Base-by-base conservation (phyloP, 352 stramenopile genomes). In the Pythium aquatile region DNA sequence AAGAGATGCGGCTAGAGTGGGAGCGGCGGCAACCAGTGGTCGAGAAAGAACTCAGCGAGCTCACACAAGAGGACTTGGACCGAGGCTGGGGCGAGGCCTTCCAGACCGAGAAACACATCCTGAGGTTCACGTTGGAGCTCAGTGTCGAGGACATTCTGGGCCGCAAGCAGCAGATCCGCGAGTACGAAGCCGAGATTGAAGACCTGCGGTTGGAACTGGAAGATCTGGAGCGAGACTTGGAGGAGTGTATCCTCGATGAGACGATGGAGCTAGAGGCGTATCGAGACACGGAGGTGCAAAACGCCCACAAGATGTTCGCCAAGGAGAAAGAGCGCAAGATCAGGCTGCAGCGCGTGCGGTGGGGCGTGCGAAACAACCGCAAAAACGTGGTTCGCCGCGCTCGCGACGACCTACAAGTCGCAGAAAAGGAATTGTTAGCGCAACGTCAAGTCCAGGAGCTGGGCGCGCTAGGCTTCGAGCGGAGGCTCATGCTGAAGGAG, bases 81-180 rank as follows among this genome's bases (percentile, higher is more conserved):
- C 75, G 80, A n/a, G 85, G 85, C 26, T 94, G 83, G 83, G 79
- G 77, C 2, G 81, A 92, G 62, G 85, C 85, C 20, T 94, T 92
- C 53, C 61, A 88, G 58, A 92, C 81, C 3, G 85, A 94, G 49
- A 88, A 89, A 42, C 79, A 91, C 39, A 64, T 92, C 2, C 54
- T 93, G 20, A 77, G 75, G 30, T 92, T 81, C 62, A 85, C 75
- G 44, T 58, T 91, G 8, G 78, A 90, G 63, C 73, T 93, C n/a
- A 90, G 82, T 39, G 74, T 90, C 37, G 83, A 94, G 48, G 82
- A 94, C 33, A 88, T 94, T 55, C 68, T 88, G 0, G 73, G 71
- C 20, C 77, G 65, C 13, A 77, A 76, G 44, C 67, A 87, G n/a
- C 77, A 91, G 53, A 78, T 90, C 14, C 67, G 78, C 6, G 77